These are phyloP conservation scores for Scorias spongiosa DNA, from an alignment of 2,329 filamentous ascomycete species.

Conservation along the genomic window DNA sequence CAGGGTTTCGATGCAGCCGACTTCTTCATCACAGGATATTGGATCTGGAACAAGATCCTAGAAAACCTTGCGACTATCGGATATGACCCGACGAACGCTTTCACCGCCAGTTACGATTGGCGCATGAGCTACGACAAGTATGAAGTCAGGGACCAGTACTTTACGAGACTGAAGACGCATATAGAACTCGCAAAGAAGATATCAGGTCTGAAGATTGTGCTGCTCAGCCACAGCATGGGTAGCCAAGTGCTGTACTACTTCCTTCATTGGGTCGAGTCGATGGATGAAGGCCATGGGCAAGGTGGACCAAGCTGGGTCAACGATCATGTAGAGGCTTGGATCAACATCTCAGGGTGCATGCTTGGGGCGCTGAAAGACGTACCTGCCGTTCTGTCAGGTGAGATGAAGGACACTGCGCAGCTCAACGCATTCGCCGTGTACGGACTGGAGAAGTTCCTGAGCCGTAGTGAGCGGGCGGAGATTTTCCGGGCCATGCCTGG, in stretches of 20 bases:
- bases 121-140: constrained; percentile 79
- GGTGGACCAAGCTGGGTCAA: constrained; percentile 87
- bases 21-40: constrained; percentile 81
- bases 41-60: constrained; percentile 98
- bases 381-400: constrained; percentile 79
- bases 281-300: constrained; percentile 49
- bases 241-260: constrained; percentile 85
- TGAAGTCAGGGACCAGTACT: constrained; percentile 84
- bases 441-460: constrained; percentile 88
- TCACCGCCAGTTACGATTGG: constrained; percentile 73
- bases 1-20: constrained; percentile 97
- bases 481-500: constrained; percentile 96
- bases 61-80: constrained; percentile 93
- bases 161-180: constrained; percentile 74
- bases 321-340: constrained; percentile 79
- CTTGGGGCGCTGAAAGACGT: constrained; percentile 84
- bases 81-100: constrained; percentile 73
- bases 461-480: constrained; percentile 76
- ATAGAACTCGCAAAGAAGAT: constrained; percentile 72
- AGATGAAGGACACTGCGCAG: constrained; percentile 97
- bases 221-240: constrained; percentile 95
- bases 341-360: constrained; percentile 98
- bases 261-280: constrained; percentile 65
- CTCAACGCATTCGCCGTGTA: constrained; percentile 94
- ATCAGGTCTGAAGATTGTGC: constrained; percentile 61